phyloP scores from a whole-genome alignment of 192 early-diverging fungal species.

The Thamnidium elegans region DNA sequence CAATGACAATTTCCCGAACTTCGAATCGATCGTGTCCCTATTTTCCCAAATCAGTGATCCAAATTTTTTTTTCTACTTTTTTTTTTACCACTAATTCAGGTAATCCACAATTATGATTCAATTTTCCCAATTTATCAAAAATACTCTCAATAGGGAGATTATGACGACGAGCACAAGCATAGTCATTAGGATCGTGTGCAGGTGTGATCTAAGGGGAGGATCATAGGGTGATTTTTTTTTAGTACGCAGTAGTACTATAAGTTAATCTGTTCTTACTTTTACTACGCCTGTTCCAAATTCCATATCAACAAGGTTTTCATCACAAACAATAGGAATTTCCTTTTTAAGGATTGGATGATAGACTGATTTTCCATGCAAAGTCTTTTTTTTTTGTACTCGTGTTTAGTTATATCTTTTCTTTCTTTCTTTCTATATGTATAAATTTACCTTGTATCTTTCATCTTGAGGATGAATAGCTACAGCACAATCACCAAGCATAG shows the following conservation, averaged over 20 bases:
- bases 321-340: slow-evolving; percentile 79
- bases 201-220: slow-evolving; percentile 74
- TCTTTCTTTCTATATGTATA: background rate
- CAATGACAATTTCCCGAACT: slow-evolving; percentile 67
- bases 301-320: slow-evolving; percentile 81
- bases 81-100: slow-evolving; percentile 42
- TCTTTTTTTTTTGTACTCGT: slow-evolving; percentile 19
- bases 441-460: slow-evolving; percentile 69
- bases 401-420: background rate
- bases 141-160: slow-evolving; percentile 79
- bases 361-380: slow-evolving; percentile 60
- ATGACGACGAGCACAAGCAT: slow-evolving; percentile 81
- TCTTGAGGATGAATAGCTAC: slow-evolving; percentile 91
- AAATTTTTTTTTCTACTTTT: background rate
- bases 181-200: slow-evolving; percentile 92
- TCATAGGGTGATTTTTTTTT: background rate
- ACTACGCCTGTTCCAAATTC: slow-evolving; percentile 95
- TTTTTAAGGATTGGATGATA: slow-evolving; percentile 81
- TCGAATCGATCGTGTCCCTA: slow-evolving; percentile 83
- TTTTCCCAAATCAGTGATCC: background rate
- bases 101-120: slow-evolving; percentile 74
- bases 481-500: slow-evolving; percentile 96
- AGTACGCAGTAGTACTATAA: background rate
- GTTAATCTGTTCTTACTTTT: slow-evolving; percentile 56
- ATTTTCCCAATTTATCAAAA: slow-evolving; percentile 78